Base-by-base conservation (phyloP, 2,329 filamentous ascomycete species). In the Clarireedia homoeocarpa region DNA sequence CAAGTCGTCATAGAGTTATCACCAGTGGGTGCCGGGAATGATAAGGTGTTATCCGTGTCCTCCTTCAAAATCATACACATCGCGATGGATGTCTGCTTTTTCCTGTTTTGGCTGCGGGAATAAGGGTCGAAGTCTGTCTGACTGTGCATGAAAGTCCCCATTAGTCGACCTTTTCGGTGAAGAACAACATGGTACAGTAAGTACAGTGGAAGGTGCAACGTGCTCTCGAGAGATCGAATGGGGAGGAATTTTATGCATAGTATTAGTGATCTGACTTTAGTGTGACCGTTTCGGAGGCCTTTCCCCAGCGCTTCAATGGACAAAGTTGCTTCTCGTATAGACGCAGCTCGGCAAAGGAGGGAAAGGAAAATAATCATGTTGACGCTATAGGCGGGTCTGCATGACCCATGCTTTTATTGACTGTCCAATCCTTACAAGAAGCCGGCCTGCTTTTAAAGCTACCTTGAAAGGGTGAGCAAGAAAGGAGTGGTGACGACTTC, bases 301-400 rank as follows among this genome's bases (percentile, higher is more conserved):
- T 55, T 48, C 15, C 42, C 26, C 47, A 55, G 46, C 53, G 53
- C 53, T 55, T 55, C 53, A 55, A 55, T 36, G 34, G 46, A 48
- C 34, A 36, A 48, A 48, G 27, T 53, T 53, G 27, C 27, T 20
- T 26, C 49, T 51, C 46, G 46, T 55, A 56, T 52, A 56, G 53
- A 56, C 53, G 53, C 53, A 56, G 53, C 48, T 56, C 53, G 53
- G 48, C 48, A 56, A 52, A 36, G 36, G 36, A 36, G 30, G 30
- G 30, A 12, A 44, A 30, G 23, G 14, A 30, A 14, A 54, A 50
- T 30, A 27, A 6, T 30, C 36, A 39, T 38, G 48, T 56, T 52
- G 17, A 56, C 53, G 53, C 53, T 56, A 40, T 44, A 56, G 48
- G 48, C 53, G 53, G 53, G 48, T 39, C 46, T 44, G 34, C 36